phyloP scores from a whole-genome alignment of 495 filamentous ascomycete species.

The Talaromyces adpressus region DNA sequence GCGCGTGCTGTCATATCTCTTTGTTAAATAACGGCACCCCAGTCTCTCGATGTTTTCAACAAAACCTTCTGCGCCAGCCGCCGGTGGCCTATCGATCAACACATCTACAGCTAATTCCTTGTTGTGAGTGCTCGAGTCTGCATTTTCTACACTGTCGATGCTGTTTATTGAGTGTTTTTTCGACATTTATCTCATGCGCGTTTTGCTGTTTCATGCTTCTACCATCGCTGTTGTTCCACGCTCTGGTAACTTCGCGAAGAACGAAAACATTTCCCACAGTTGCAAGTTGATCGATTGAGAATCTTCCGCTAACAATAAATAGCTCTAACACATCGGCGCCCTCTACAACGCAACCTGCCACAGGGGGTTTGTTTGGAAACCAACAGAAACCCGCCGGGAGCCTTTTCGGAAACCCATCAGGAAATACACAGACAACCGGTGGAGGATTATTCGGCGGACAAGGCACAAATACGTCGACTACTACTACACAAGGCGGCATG shows the following conservation, averaged over 20 bases:
- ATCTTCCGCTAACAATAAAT: neutral
- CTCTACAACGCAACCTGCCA: constrained; percentile 14
- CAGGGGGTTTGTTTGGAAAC: constrained; percentile 33
- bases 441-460: constrained; percentile 8
- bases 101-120: constrained; percentile 67
- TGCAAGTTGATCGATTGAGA: neutral
- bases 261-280: neutral
- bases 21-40: neutral
- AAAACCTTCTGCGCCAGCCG: constrained; percentile 47
- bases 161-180: neutral
- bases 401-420: constrained; percentile 36
- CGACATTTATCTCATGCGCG: neutral
- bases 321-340: constrained; percentile 5
- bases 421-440: constrained; percentile 20
- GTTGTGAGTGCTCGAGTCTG: constrained; percentile 46
- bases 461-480: constrained; percentile 17
- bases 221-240: neutral
- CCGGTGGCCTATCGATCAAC: constrained; percentile 65
- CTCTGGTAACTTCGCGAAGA: neutral
- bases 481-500: constrained; percentile 16
- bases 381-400: constrained; percentile 36
- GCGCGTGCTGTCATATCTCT: constrained; percentile 1
- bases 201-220: neutral
- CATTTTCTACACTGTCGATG: neutral
- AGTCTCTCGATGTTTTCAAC: constrained; percentile 43